Evolutionary conservation across 805 yeast species (phyloP), one percentile per base, ranked within the genome.

Genomic region (Limtongozyma cylindracea): DNA sequence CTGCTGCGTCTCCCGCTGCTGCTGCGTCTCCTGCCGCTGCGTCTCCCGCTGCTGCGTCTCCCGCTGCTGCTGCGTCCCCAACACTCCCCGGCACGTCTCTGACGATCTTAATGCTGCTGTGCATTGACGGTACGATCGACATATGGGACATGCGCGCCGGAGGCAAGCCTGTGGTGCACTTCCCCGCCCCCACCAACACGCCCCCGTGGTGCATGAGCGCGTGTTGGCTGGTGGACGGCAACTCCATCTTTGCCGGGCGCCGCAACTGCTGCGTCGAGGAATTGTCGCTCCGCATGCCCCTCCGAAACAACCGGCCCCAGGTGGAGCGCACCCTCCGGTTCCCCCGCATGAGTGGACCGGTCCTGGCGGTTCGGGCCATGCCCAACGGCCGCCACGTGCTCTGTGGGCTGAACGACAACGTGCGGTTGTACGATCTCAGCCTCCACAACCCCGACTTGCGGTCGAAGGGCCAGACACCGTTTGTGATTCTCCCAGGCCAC

Each of bases 131-230:
- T 4, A 52, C 67, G 0, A 40, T 82, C 3, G 63, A 61, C 27
- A 43, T 88, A 4, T 82, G 94, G 93, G 98, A 88, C 40, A 45
- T 57, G 4, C 55, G 98, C 26, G 25, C 24, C 12, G 26, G 31
- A 2, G 28, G 29, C 2, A n/a, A n/a, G n/a, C n/a, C n/a, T n/a
- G 39, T 47, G 2, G 36, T 44, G 3, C 15, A 13, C 15, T 5
- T 5, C 15, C 42, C 48, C 0, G 67, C 56, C 0, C 68, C 77
- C 1, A 47, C 56, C 7, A 63, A 62, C 2, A 58, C 71, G 0
- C 93, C 96, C 1, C 96, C 96, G 0, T 88, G 96, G 96, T 72
- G 92, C 41, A 66, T 72, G 58, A 61, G 77, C 6, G 63, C 93
- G 0, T 63, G 74, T 25, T 84, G 96, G 95, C 69, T 92, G 6